Base-by-base conservation (phyloP, 208 protist genomes). In the Trypanosoma conorhini region DNA sequence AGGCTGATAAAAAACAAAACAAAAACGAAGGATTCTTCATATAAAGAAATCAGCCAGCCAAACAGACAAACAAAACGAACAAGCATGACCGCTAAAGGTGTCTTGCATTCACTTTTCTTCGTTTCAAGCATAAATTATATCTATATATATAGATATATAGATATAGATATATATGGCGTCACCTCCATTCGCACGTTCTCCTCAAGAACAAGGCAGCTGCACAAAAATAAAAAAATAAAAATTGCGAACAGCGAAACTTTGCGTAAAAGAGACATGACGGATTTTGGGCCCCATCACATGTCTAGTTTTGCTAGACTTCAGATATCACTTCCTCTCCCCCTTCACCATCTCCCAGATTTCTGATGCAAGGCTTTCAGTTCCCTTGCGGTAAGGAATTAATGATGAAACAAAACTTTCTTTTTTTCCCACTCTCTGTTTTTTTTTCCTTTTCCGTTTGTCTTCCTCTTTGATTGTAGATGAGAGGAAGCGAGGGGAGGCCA, bases 141-240 rank as follows among this genome's bases (percentile, higher is more conserved):
- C 56, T 54, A 68, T 68, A 58, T 58, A 68, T 68, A 68, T 58
- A 60, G 22, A 13, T 61, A 56, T 60, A 57, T 67, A 74, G n/a
- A 58, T 58, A 68, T 68, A 68, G 10, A 61, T 48, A 21, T 62
- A 57, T 62, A 59, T 68, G 68, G 8, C 42, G 8, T 46, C 42
- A 46, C 42, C 42, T 46, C 42, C 8, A 10, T 21, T 19, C 42
- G 5, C 42, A 46, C 17, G 8, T 46, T 19, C 15, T 46, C 13
- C 9, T 46, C 15, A 46, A 46, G 1, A 46, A 19, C 8, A 46
- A 46, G 8, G 42, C 8, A 46, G 8, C 13, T 19, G 42, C 42
- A 46, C 1, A 46, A 46, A 46, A 46, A 19, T 46, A 46, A 2
- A 38, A 38, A 38, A 38, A 38, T 7, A 38, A 38, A 38, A 38